A percentile compares a stretch with the other conserved stretches of the same genome.
Evolutionary conservation across 2,329 filamentous ascomycete genomes (phyloP).

Genomic region (Albophoma yamanashiensis): DNA sequence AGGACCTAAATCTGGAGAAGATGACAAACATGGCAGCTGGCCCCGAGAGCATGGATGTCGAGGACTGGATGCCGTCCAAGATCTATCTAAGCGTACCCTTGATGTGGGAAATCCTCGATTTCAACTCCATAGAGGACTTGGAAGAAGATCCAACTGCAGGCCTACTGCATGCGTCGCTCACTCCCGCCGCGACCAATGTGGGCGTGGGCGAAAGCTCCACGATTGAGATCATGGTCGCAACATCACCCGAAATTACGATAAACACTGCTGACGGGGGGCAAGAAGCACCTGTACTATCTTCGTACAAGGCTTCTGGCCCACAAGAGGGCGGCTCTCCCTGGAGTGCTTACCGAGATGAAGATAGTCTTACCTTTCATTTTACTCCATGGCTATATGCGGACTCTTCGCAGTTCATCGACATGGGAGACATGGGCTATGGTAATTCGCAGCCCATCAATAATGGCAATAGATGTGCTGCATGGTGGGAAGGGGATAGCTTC

Average conservation of each 20-base stretch:
- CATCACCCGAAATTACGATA: slow-evolving; percentile 38
- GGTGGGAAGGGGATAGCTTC: slow-evolving; percentile 29
- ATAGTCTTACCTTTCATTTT: slow-evolving; percentile 27
- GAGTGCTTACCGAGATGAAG: slow-evolving; percentile 17
- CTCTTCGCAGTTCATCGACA: slow-evolving; percentile 25
- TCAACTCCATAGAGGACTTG: slow-evolving; percentile 28
- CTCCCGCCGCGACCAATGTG: slow-evolving; percentile 16
- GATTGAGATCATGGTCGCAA: slow-evolving; percentile 39
- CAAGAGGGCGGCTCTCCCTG: slow-evolving; percentile 13
- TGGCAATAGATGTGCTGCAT: slow-evolving; percentile 18
- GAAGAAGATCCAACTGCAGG: slow-evolving; percentile 24
- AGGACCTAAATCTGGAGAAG: slow-evolving; percentile 36
- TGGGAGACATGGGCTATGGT: slow-evolving; percentile 23
- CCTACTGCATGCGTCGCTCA: slow-evolving; percentile 31
- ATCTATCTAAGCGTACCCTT: slow-evolving; percentile 40
- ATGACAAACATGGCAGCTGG: slow-evolving; percentile 39
- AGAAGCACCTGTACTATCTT: slow-evolving; percentile 30
- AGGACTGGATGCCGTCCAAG: slow-evolving; percentile 41
- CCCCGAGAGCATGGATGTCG: slow-evolving; percentile 33
- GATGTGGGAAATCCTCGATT: slow-evolving; percentile 42
- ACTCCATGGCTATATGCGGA: slow-evolving; percentile 33
- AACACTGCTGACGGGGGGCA: slow-evolving; percentile 41
- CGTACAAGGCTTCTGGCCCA: slow-evolving; percentile 16
- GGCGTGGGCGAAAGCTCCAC: slow-evolving; percentile 24
- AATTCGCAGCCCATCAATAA: slow-evolving; percentile 14